Evolutionary conservation across 2,329 filamentous ascomycete genomes (phyloP).

Genomic region (Alternaria alternata): DNA sequence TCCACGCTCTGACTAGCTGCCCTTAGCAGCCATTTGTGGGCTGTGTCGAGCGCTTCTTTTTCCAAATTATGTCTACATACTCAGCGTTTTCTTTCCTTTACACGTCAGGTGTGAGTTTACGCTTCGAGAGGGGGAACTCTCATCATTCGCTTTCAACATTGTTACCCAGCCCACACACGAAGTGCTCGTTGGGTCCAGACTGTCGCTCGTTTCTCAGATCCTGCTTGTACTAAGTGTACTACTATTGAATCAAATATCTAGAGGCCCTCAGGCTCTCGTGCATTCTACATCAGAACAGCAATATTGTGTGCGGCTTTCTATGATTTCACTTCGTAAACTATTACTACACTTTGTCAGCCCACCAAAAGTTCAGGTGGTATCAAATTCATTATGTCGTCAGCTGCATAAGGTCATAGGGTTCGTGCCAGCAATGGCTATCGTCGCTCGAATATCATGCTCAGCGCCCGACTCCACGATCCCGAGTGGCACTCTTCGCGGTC

Average conservation of each 20-base stretch:
- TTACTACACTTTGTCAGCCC: too few species aligned
- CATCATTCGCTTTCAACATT: slow-evolving; percentile 1
- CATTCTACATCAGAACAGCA: too few species aligned
- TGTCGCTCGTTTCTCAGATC: slow-evolving; percentile 4
- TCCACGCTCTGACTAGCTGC: neutral
- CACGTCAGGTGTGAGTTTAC: neutral
- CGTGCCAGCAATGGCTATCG: neutral
- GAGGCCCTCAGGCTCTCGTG: too few species aligned
- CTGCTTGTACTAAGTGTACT: neutral
- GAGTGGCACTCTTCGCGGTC: too few species aligned
- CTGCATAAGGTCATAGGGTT: too few species aligned
- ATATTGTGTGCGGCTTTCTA: too few species aligned
- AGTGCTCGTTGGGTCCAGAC: slow-evolving; percentile 16
- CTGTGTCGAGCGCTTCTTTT: neutral
- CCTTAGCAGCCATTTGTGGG: neutral
- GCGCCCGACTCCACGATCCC: too few species aligned
- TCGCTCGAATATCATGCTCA: too few species aligned
- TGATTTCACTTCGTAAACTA: too few species aligned
- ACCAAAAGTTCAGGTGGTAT: too few species aligned
- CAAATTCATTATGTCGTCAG: too few species aligned
- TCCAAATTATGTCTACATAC: slow-evolving; percentile 8
- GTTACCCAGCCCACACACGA: slow-evolving; percentile 18
- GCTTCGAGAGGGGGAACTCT: neutral
- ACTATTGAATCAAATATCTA: neutral
- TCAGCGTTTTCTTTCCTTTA: slow-evolving; percentile 1